Evolutionary conservation across 2,329 filamentous ascomycete genomes (phyloP), one percentile per base, ranked within the genome.

Genomic region (Diaporthe sp.): DNA sequence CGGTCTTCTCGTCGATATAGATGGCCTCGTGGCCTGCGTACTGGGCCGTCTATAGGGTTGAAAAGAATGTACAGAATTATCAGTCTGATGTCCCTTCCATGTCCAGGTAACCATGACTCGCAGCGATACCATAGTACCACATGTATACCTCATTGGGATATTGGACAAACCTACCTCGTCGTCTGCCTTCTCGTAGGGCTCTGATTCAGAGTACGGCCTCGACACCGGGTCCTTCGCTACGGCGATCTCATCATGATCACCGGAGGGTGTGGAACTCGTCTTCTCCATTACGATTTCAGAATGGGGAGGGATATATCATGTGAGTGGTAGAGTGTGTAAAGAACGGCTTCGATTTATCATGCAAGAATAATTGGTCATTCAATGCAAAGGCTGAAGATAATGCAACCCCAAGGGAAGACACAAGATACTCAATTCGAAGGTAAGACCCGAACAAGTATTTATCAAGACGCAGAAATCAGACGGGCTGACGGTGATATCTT

Each of bases 1-100:
- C 89, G 75, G 89, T 85, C 75, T 87, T 83, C 42, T 88, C 84
- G 58, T 88, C 89, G 78, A 89, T 89, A 73, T 88, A 76, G n/a
- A 82, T 74, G 17, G 77, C 71, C 46, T 58, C 58, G 15, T 46
- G 51, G 25, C 49, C 60, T 34, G 61, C 61, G 28, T 67, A 67
- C 2, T 67, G 42, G 42, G 61, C 61, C 19, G 61, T 67, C 61
- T 67, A 37, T 25, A 6, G 25, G 7, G 25, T 15, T 1, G 3
- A 46, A 19, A 25, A 19, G 25, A 25, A 5, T 1, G 6, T n/a
- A 6, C 22, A 42, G 28, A 49, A 31, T 31, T 46, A 25, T 62
- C 25, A 62, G 60, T 31, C 60, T 31, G 9, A 57, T 42, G 3
- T 2, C 17, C 8, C 9, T 62, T 13, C 10, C 4, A 31, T 19